Evolutionary conservation across 163 green algal genomes (phyloP), one percentile per base, ranked within the genome.

Genomic region (Prototheca wickerhamii): DNA sequence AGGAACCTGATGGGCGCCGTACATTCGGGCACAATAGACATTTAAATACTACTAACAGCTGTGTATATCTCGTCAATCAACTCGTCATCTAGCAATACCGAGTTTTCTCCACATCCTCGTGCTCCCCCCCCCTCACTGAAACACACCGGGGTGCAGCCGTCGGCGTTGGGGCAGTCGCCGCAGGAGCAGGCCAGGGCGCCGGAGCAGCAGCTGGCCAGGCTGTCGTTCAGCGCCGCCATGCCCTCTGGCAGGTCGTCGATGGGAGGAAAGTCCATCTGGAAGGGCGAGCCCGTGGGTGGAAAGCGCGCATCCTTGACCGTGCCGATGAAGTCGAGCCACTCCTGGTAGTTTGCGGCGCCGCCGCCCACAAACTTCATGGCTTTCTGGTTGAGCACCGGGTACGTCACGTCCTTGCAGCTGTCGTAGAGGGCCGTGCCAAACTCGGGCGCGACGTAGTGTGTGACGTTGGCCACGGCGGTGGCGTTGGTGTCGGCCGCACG

Each of bases 391-490:
- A 85, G 76, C 1, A 82, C 69, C 0, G 87, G 78, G 67, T 91
- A 95, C 43, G 92, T 92, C 18, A 96, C 89, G 51, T 96, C 87
- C 79, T 88, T 88, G 84, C 88, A 95, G 1, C 75, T 87, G 67
- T 89, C 71, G 63, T 81, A 95, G 30, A 95, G 76, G 3, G 33
- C 31, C 8, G 69, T 46, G 30, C 77, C 77, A 56, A 91, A 88
- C 26, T 52, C 57, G 4, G 72, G 46, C 17, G 74, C 61, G 12
- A 92, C 60, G 65, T 75, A 91, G 64, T 82, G 79, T 28, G 85
- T 7, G 32, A 80, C 70, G 42, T 80, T 70, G 7, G 62, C 62
- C 52, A 89, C 76, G 18, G 58, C 73, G 6, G 74, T 86, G 10
- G 51, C 67, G 20, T 82, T 80, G 32, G 60, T 87, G 72, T 83